Evolutionary conservation across 345 rosid genomes (phyloP).

Genomic region (Theobroma cacao): DNA sequence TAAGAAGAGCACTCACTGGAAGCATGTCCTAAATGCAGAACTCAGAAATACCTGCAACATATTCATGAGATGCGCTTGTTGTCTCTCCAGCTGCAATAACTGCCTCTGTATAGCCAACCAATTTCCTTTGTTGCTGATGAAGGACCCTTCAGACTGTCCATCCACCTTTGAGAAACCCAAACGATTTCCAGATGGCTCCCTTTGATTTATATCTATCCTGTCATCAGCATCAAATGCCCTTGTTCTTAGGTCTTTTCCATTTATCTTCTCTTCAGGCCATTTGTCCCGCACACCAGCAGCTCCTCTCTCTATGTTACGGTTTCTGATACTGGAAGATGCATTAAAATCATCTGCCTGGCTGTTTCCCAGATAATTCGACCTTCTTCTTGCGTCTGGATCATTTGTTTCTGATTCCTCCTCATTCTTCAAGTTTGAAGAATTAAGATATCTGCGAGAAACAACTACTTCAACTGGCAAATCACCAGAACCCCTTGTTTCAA

Average conservation of each 20-base stretch:
- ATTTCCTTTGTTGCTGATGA: constrained; percentile 69
- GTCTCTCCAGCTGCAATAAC: constrained; percentile 86
- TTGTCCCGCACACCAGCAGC: constrained; percentile 29
- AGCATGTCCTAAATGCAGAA: constrained; percentile 19
- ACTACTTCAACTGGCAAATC: constrained; percentile 93
- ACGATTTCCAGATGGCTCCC: constrained; percentile 55
- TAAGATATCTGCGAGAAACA: constrained; percentile 69
- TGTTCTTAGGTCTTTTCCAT: constrained; percentile 50
- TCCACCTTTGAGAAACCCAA: constrained; percentile 57
- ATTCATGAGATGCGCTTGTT: constrained; percentile 86
- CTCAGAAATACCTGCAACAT: constrained; percentile 76
- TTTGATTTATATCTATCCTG: constrained; percentile 40
- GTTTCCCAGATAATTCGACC: constrained; percentile 43
- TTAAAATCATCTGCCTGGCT: constrained; percentile 40
- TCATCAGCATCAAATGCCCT: constrained; percentile 56
- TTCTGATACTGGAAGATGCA: constrained; percentile 36
- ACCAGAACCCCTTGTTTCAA: constrained; percentile 68
- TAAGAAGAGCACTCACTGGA: constrained; percentile 13
- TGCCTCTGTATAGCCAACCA: constrained; percentile 98
- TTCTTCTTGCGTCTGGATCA: constrained; percentile 46
- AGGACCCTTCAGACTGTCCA: constrained; percentile 76
- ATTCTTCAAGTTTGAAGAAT: constrained; percentile 53
- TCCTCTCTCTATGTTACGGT: constrained; percentile 39
- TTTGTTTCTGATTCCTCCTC: constrained; percentile 54
- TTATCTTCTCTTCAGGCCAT: constrained; percentile 37